These are phyloP conservation scores for Paecilomyces formosus DNA, from an alignment of 2,329 filamentous ascomycete genomes.

Conservation along the genomic window DNA sequence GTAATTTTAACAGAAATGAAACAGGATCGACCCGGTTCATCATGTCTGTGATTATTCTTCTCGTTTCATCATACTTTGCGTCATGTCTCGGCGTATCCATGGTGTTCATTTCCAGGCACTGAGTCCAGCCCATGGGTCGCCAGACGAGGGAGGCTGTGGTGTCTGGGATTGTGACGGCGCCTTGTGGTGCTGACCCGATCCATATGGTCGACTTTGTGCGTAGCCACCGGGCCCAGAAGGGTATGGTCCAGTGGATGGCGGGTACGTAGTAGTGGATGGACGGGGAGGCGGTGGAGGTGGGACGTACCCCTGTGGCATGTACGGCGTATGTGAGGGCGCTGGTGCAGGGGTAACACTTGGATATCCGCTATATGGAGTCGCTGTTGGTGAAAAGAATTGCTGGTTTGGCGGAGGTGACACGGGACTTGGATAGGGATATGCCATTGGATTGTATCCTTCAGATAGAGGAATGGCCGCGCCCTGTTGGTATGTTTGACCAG, in stretches of 20 bases:
- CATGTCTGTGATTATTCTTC: background rate
- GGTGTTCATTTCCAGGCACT: constrained; percentile 56
- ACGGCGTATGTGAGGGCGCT: constrained; percentile 30
- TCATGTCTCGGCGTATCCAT: background rate
- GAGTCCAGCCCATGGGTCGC: constrained; percentile 64
- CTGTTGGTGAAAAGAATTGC: constrained; percentile 29
- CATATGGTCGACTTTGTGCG: constrained; percentile 41
- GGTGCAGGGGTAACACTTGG: constrained; percentile 25
- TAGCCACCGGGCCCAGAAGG: constrained; percentile 49
- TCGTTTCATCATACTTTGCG: background rate
- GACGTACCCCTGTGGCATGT: constrained; percentile 56
- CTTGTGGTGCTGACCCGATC: constrained; percentile 28
- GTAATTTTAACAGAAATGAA: background rate
- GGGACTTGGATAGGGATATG: constrained; percentile 37
- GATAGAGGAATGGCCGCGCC: constrained; percentile 34
- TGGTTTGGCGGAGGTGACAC: constrained; percentile 37
- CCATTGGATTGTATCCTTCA: constrained; percentile 45
- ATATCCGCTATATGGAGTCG: constrained; percentile 26
- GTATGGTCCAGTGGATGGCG: constrained; percentile 46
- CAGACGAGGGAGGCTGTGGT: constrained; percentile 21
- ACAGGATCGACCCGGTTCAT: background rate
- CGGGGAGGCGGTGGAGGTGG: constrained; percentile 61
- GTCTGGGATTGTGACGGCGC: constrained; percentile 29
- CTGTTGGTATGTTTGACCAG: constrained; percentile 31
- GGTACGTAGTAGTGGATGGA: constrained; percentile 44